A percentile compares a stretch with the other conserved stretches of the same genome.
phyloP scores from a whole-genome alignment of 225 moss, liverwort and hornwort species.

The Lunularia cruciata region DNA sequence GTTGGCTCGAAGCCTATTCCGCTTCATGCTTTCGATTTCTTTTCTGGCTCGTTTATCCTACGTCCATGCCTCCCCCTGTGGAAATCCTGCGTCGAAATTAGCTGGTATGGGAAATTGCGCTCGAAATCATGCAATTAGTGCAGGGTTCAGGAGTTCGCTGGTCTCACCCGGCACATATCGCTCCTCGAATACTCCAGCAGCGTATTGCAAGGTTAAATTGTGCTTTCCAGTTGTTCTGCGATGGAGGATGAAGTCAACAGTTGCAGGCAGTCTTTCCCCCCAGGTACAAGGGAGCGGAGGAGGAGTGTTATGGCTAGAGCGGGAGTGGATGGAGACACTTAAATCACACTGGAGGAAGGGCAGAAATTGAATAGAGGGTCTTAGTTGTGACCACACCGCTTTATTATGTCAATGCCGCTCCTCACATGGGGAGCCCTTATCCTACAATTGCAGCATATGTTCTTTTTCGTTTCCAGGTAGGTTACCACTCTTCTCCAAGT shows the following conservation, averaged over 20 bases:
- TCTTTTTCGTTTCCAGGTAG: conserved; percentile 77
- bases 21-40: conserved; percentile 22
- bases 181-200: background rate
- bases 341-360: conserved; percentile 21
- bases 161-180: background rate
- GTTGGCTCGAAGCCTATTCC: conserved; percentile 10
- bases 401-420: conserved; percentile 91
- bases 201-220: background rate
- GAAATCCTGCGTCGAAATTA: background rate
- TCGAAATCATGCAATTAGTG: background rate
- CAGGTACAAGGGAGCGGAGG: conserved; percentile 4
- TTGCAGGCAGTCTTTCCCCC: background rate
- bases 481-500: too few species aligned
- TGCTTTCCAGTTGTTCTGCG: conserved; percentile 3
- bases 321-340: conserved; percentile 26
- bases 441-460: conserved; percentile 94
- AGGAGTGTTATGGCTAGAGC: conserved; percentile 22
- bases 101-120: background rate
- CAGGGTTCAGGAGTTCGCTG: background rate
- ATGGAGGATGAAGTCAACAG: conserved; percentile 1
- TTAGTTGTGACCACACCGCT: conserved; percentile 87
- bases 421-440: conserved; percentile 96
- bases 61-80: background rate
- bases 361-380: conserved; percentile 33
- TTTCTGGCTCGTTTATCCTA: conserved; percentile 25